Evolutionary conservation across 2,329 filamentous ascomycete species (phyloP).

Genomic region (Fusarium austroafricanum): DNA sequence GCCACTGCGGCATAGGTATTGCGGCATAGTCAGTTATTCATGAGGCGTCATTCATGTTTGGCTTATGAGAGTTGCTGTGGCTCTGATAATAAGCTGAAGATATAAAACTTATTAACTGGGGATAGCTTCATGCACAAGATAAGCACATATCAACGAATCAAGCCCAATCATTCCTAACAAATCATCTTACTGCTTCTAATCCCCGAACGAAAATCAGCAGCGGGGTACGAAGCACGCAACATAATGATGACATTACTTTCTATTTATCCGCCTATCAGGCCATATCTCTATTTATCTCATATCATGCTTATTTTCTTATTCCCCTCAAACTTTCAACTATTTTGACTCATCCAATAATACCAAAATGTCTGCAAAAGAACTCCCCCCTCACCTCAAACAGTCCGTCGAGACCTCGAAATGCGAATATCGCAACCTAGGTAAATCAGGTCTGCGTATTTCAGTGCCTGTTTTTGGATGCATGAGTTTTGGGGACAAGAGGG

Average conservation of each 20-base stretch:
- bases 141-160: not conserved
- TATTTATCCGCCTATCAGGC: conserved; percentile 19
- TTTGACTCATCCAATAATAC: not conserved
- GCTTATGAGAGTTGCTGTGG: no score
- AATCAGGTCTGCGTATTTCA: conserved; percentile 20
- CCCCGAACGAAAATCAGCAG: not conserved
- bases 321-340: not conserved
- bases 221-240: conserved; percentile 11
- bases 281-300: not conserved
- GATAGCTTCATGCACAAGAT: conserved; percentile 2
- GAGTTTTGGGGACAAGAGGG: conserved; percentile 31
- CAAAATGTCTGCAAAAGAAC: conserved; percentile 14
- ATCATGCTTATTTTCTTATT: not conserved
- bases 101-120: not conserved
- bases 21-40: no score
- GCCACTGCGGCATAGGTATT: no score
- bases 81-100: no score
- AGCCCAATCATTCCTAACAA: not conserved
- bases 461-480: conserved; percentile 31
- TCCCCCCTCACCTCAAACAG: conserved; percentile 23
- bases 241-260: conserved; percentile 3
- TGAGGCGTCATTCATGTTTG: no score
- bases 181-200: not conserved
- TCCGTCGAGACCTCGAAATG: conserved; percentile 30
- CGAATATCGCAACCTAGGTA: conserved; percentile 31